Evolutionary conservation across 2,329 filamentous ascomycete genomes (phyloP), one percentile per base, ranked within the genome.

Genomic region (Colletotrichum eleusines): DNA sequence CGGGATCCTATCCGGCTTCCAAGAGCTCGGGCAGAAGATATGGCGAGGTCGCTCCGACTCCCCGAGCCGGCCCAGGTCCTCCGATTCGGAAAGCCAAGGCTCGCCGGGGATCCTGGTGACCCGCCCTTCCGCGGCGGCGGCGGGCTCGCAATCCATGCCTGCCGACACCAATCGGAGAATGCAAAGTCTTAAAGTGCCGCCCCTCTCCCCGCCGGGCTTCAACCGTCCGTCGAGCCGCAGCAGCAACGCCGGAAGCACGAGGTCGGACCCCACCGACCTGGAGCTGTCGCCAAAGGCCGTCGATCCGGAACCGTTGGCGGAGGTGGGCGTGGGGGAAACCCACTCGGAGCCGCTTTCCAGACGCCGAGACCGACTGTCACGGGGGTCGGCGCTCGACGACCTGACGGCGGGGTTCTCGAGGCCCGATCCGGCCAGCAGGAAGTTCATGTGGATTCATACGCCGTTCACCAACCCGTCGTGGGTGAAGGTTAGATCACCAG

Each of bases 361-460:
- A 35, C 63, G 60, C 2, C 38, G 60, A 7, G 54, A 72, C 20
- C 54, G 50, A 20, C 48, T 18, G 14, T 71, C 64, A 5, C 42
- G 50, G 6, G 26, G 18, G 31, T 70, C 72, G 1, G 74, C 75
- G 7, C 60, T 79, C 4, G 75, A 78, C 18, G 79, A 82, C 38
- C 69, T 79, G 46, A 76, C 78, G 0, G 81, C 81, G 1, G 82
- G 82, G 0, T 84, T 84, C 72, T 82, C 81, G 5, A 75, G 82
- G 33, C 82, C 82, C 0, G 76, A 81, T 58, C 78, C 80, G 2
- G 7, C 23, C 2, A 73, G 76, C 2, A 82, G 85, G 31, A 88
- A 85, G 75, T 89, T 89, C 73, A 84, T 86, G 74, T 89, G 88
- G 87, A 83, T 89, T 57, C 87, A 89, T 76, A 73, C 88, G 23